Percentiles rank a stretch among this genome's conserved stretches.
Conservation (phyloP, 2,329 filamentous ascomycete species). For the Cryphonectria parasitica region DNA sequence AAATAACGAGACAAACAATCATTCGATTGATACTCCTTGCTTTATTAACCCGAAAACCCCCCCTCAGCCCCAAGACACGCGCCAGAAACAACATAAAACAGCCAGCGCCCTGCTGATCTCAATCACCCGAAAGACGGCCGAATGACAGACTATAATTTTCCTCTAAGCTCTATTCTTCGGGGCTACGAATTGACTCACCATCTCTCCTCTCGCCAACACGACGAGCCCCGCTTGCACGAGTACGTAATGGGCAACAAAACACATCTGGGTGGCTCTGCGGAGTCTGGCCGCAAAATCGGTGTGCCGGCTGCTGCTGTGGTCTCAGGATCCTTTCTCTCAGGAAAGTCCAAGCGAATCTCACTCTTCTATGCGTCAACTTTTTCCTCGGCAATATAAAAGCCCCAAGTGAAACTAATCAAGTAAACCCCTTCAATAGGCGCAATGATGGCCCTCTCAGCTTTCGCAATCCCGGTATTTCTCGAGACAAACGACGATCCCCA, state of each 20-base stretch:
- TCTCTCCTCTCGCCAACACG: not conserved
- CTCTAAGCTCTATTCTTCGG: not conserved
- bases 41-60: not conserved
- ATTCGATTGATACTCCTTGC: not conserved
- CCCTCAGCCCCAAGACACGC: not conserved
- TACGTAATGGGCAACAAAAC: not conserved
- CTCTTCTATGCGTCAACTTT: not conserved
- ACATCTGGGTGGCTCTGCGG: not conserved
- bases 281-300: not conserved
- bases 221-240: too few species aligned
- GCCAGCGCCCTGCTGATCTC: not conserved
- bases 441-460: conserved; percentile 32
- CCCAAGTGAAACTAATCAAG: not conserved
- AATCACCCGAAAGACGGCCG: not conserved
- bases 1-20: not conserved
- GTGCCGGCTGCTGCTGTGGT: conserved; percentile 4
- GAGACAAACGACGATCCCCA: conserved; percentile 34
- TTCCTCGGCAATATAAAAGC: not conserved
- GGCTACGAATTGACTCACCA: not conserved
- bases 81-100: not conserved
- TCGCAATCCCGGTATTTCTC: conserved; percentile 40
- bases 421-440: not conserved
- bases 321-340: conserved; percentile 17
- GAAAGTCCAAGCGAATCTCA: not conserved
- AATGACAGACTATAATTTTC: not conserved